Percentiles rank a stretch among this genome's conserved stretches.
These are phyloP conservation scores for Dictyostelium capitatum DNA, from an alignment of 78 protist species.

Conservation along the genomic window DNA sequence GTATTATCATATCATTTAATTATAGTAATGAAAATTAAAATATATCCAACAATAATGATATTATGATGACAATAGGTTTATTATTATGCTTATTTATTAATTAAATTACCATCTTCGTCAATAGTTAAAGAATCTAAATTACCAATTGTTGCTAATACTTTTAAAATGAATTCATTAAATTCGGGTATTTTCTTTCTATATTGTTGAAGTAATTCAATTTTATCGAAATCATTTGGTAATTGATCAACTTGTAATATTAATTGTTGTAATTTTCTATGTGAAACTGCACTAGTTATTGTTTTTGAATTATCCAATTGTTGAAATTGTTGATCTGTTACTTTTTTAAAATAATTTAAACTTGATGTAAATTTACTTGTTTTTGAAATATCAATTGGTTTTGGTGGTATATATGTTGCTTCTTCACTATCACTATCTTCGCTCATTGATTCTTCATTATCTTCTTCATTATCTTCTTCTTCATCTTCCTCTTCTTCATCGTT, in stretches of 20 bases:
- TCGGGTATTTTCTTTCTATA: conserved; percentile 61
- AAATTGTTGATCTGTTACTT: conserved; percentile 53
- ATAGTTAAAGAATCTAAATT: conserved; percentile 36
- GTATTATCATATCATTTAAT: too few species aligned
- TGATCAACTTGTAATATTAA: conserved; percentile 55
- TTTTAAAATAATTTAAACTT: conserved; percentile 23
- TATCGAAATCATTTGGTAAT: conserved; percentile 1
- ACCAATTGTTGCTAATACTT: conserved; percentile 54
- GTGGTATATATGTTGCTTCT: background rate
- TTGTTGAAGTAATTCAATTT: conserved; percentile 1
- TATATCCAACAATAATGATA: background rate
- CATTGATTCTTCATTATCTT: background rate
- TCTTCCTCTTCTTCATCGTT: background rate
- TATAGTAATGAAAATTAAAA: background rate
- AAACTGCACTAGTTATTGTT: conserved; percentile 23
- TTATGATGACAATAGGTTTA: too few species aligned
- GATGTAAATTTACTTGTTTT: background rate
- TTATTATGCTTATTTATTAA: too few species aligned
- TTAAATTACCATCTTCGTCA: conserved; percentile 28
- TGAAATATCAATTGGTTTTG: conserved; percentile 8
- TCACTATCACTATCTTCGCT: background rate
- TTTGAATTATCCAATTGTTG: conserved; percentile 33
- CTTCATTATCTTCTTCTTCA: background rate
- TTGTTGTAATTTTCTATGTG: conserved; percentile 17
- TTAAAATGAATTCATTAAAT: conserved; percentile 61